Base-by-base conservation (phyloP, 2,329 filamentous ascomycete genomes). In the Microdochium trichocladiopsis region DNA sequence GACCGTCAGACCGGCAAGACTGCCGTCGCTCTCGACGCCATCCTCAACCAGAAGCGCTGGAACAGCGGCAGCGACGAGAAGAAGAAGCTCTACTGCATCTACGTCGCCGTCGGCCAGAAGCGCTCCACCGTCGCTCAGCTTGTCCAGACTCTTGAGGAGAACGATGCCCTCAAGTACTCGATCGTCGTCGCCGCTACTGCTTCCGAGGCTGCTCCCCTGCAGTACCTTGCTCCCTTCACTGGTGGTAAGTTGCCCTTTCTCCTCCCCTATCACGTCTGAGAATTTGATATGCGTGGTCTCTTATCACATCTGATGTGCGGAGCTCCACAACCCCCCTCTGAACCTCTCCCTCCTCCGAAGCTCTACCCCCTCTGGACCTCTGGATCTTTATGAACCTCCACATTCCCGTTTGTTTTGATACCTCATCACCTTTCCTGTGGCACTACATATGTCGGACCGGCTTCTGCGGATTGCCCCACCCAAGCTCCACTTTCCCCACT, bases 1-100 rank as follows among this genome's bases (percentile, higher is more conserved):
- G 94, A 99, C 74, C 94, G 94, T 91, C 94, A 99, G 80, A 99
- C 94, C 67, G 94, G 94, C 77, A 99, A 99, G 88, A 99, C 94
- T 71, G 94, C 94, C 68, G 93, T 99, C 72, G 93, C 88, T 69
- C 90, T 99, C 58, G 94, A 99, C 74, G 86, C 93, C 74, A 97
- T 99, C 66, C 87, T 99, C 58, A 99, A 99, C 88, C 94, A 99
- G 84, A 95, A 94, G 86, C 84, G 93, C 71, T 97, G 93, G 93
- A 99, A 99, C 86, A 80, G 76, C 72, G 68, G 75, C 71, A 80
- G 70, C 74, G 92, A 96, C 72, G 94, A 99, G 85, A 78, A 74
- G 72, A 93, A 96, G 88, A 99, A 99, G 86, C 90, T 99, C 55
- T 99, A 96, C 89, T 97, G 93, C 74, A 82, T 99, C 77, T 99